Percentiles rank a stretch among this genome's conserved stretches.
Evolutionary conservation across 441 rosid species (phyloP).

Genomic region (Euphorbia celastroides): DNA sequence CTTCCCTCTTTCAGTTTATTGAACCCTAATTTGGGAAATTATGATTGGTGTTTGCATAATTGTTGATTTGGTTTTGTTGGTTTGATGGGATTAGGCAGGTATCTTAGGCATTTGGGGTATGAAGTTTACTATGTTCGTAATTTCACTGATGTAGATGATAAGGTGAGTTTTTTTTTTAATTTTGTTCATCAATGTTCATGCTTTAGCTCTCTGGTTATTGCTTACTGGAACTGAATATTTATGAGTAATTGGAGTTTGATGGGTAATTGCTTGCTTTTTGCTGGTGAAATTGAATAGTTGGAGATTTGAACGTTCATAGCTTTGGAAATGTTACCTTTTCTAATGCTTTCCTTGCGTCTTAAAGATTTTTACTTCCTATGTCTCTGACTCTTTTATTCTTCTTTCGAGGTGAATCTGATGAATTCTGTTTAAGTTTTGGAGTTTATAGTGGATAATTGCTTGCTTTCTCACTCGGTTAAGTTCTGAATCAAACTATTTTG

Average conservation of each 20-base stretch:
- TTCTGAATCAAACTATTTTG: not conserved
- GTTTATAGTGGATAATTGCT: too few relatives aligned
- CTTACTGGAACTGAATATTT: not conserved
- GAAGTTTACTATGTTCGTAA: conserved; percentile 60
- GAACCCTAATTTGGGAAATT: not conserved
- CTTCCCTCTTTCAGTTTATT: not conserved
- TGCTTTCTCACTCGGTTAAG: too few relatives aligned
- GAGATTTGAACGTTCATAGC: not conserved
- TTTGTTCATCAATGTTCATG: not conserved
- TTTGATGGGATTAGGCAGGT: conserved; percentile 44
- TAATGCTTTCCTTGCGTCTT: not conserved
- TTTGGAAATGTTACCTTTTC: not conserved
- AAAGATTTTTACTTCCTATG: not conserved
- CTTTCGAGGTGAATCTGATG: too few relatives aligned
- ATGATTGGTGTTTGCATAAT: not conserved
- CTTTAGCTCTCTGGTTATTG: not conserved
- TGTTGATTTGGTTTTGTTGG: not conserved
- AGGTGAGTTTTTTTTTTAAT: conserved; percentile 34
- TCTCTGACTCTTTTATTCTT: too few relatives aligned
- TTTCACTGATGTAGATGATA: conserved; percentile 75
- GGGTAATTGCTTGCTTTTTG: not conserved
- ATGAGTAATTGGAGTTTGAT: too few relatives aligned
- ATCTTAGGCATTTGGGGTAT: conserved; percentile 47
- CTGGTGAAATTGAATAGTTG: not conserved
- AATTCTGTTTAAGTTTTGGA: too few relatives aligned